Evolutionary conservation across 2,329 filamentous ascomycete genomes (phyloP), one percentile per base, ranked within the genome.

Genomic region (Aureobasidium sp.): DNA sequence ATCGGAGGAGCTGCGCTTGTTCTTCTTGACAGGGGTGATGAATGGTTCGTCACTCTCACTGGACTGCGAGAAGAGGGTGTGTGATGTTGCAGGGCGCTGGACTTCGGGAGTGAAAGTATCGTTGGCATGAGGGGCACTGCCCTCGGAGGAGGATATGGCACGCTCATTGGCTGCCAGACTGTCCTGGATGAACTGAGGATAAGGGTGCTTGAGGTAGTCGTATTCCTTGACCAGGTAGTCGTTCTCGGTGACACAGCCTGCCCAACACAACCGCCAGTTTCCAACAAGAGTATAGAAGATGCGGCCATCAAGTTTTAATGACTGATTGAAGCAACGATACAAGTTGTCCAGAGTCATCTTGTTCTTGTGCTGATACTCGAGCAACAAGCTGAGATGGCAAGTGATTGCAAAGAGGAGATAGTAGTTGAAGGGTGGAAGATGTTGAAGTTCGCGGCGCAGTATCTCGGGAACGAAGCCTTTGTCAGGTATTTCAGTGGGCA

Each of bases 331-430:
- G 77, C 93, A 97, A 68, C 97, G 96, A 76, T 91, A 96, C 29
- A 97, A 79, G 67, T 97, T 97, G 71, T 90, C 86, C 72, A 93
- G 96, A 72, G 96, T 91, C 93, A 97, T 97, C 78, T 96, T 96
- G 82, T 97, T 97, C 79, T 93, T 92, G 66, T 95, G 90, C 29
- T 91, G 89, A 73, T 96, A 93, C 1, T 90, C 91, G 67, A 96
- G 86, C 10, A 97, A 82, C 30, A 97, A 82, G 68, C 91, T 96
- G 53, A 97, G 85, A 70, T 97, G 93, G 75, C 93, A 97, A 37
- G 93, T 97, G 68, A 97, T 96, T 68, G 93, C 93, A 73, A 97
- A 97, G 5, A 97, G 85, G 14, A 97, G 87, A 71, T 97, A 97
- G 76, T 97, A 97, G 76, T 97, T 96, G 80, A 94, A 97, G 0